Evolutionary conservation across 148 eudicot genomes (phyloP), one percentile per base, ranked within the genome.

Genomic region (Persicaria tinctoria): DNA sequence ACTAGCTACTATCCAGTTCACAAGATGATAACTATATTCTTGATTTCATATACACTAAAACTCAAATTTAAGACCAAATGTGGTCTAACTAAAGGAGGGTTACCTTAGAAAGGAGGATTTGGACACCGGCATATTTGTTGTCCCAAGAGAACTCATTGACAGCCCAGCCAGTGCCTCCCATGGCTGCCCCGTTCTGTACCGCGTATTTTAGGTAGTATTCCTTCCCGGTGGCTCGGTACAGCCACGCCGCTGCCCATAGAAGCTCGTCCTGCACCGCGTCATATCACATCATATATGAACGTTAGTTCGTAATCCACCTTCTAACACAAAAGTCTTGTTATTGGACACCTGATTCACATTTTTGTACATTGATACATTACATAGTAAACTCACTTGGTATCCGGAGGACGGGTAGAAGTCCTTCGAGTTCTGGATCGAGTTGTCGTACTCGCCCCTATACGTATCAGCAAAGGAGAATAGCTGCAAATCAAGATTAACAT

Each of bases 181-280:
- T 81, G 23, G 90, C 81, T 27, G 73, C 92, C 51, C 84, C 91
- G 73, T 94, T 91, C 3, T 90, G 78, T 1, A 85, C 86, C 3
- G 85, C 85, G 73, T 91, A 94, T 64, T 86, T 80, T 86, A 91
- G 73, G 77, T 90, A 94, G 62, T 76, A 80, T 4, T 84, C 89
- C 13, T 91, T 93, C 20, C 84, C 80, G 46, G 96, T 91, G 16
- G 98, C 98, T 74, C 86, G 76, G 76, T 86, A 84, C 5, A 94
- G 85, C 98, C 98, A 94, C 17, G 92, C 85, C 12, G 97, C 97
- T 51, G 90, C 96, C 98, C 98, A 94, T 18, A 94, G 79, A 17
- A 94, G 84, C 76, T 94, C 97, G 83, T 94, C 98, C 70, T 32
- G 41, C 41, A 32, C 41, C 41, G 41, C 41, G 41, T 32, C 41